Evolutionary conservation across 1,284 basidiomycete species (phyloP), one percentile per base, ranked within the genome.

Genomic region (Trichosporon asahii): DNA sequence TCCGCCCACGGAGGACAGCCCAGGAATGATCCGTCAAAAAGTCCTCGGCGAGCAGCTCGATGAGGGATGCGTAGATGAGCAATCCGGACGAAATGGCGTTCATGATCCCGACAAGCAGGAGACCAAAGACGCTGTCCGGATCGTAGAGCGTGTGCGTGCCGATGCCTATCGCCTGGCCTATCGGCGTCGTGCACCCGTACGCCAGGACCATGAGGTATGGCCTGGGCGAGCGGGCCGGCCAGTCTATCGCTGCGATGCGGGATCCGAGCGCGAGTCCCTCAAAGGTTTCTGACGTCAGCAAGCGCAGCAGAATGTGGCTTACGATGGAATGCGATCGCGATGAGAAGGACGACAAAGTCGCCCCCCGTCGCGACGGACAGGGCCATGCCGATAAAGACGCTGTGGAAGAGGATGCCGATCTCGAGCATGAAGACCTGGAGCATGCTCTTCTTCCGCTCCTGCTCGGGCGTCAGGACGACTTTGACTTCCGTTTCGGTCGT

Each of bases 291-390:
- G 61, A 27, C 27, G 55, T 66, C 18, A 29, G 46, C 18, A 31
- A 35, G 25, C 0, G 7, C 25, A 1, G 40, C 2, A 14, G 8
- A n/a, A 9, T 1, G 4, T 8, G 14, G 40, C 86, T 76, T 71
- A 93, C 92, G 93, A 44, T 76, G 75, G 63, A 76, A 76, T 44
- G 85, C 83, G 74, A 86, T 83, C 68, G 86, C 85, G 68, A 85
- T 81, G 72, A 86, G 85, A 35, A 86, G 79, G 2, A 83, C 80
- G 18, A 71, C 79, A 67, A 86, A 86, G 40, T 83, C 80, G 53
- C 77, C 72, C 25, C 81, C 80, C 2, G 64, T 65, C 3, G 64
- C n/a, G 29, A 86, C 80, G 4, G 85, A 85, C 49, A 75, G 66
- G 14, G 74, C 73, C 49, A 75, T 40, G 37, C 74, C 74, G 44